Conservation (phyloP, 2,329 filamentous ascomycete species). For the Lachnellula occidentalis region DNA sequence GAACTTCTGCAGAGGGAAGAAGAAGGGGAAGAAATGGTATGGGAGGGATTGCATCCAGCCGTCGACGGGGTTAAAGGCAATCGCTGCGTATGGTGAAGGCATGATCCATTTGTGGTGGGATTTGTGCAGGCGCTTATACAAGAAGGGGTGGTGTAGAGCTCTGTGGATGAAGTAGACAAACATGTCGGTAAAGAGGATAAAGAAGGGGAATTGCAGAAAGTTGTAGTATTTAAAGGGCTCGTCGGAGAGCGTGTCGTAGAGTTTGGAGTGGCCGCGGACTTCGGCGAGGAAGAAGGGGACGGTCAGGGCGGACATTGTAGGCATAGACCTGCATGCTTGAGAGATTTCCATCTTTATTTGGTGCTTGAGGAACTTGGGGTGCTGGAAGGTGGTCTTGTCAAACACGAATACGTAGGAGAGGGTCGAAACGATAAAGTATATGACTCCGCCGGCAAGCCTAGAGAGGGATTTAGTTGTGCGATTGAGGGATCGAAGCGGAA, state of each 20-base stretch:
- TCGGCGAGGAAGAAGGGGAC: constrained; percentile 77
- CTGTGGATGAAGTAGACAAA: constrained; percentile 91
- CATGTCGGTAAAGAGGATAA: constrained; percentile 83
- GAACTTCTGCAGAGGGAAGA: constrained; percentile 89
- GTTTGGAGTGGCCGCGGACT: constrained; percentile 76
- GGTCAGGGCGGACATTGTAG: constrained; percentile 76
- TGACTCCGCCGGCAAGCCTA: constrained; percentile 77
- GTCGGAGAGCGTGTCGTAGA: constrained; percentile 75
- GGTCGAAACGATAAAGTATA: constrained; percentile 80
- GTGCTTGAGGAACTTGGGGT: constrained; percentile 93
- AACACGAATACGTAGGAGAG: constrained; percentile 86
- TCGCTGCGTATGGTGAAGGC: constrained; percentile 87
- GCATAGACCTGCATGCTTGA: constrained; percentile 72
- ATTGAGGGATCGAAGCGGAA: background rate
- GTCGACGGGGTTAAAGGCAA: constrained; percentile 92
- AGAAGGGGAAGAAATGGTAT: constrained; percentile 88
- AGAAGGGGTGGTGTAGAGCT: constrained; percentile 68
- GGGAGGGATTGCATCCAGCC: constrained; percentile 84
- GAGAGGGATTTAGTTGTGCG: constrained; percentile 6
- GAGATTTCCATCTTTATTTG: constrained; percentile 82
- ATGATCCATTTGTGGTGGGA: constrained; percentile 99
- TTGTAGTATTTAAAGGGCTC: constrained; percentile 76
- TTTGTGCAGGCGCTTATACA: constrained; percentile 93
- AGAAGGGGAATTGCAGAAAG: constrained; percentile 77
- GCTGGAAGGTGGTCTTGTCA: constrained; percentile 81